Evolutionary conservation across 306 rosid genomes (phyloP), one percentile per base, ranked within the genome.

Genomic region (Notholithocarpus densiflorus): DNA sequence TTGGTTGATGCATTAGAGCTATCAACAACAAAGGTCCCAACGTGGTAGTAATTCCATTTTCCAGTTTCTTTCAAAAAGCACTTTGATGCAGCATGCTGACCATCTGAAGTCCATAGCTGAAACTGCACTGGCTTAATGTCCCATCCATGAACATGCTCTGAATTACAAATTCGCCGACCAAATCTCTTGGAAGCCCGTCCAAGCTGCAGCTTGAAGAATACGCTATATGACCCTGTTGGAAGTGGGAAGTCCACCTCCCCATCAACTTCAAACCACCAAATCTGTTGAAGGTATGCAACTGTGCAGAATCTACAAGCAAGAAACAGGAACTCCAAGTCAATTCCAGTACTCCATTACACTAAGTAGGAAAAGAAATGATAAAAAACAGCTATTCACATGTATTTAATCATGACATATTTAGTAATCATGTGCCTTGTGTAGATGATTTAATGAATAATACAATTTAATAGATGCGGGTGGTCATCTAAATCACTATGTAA

Each of bases 261-360:
- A n/a, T 89, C 93, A 53, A 93, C 99, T 81, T 96, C 98, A 83
- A 96, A 91, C 99, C 99, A 96, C 99, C 99, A 96, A 70, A 87
- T 89, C 79, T 96, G 99, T 75, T 91, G 97, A 79, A 96, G 98
- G 83, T 89, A 96, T 13, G 99, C 99, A 61, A 93, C 90, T 7
- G 75, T 80, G 24, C 75, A 54, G 79, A 95, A 93, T 77, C 99
- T 93, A 75, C 53, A 78, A 24, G n/a, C 18, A 48, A 73, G 69
- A 59, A 80, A 76, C 73, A 79, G 31, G 64, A 73, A 73, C 15
- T 17, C 52, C 20, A 9, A 76, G 13, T 82, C 82, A 77, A 73
- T 40, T 69, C 64, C 37, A 32, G 73, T 70, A 43, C 52, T 77
- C 71, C 2, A 71, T 73, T 24, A 71, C 68, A 71, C 52, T 37